Percentiles rank a stretch among this genome's conserved stretches.
Conservation (phyloP, 192 early-diverging fungal species). For the Funneliformis geosporum region DNA sequence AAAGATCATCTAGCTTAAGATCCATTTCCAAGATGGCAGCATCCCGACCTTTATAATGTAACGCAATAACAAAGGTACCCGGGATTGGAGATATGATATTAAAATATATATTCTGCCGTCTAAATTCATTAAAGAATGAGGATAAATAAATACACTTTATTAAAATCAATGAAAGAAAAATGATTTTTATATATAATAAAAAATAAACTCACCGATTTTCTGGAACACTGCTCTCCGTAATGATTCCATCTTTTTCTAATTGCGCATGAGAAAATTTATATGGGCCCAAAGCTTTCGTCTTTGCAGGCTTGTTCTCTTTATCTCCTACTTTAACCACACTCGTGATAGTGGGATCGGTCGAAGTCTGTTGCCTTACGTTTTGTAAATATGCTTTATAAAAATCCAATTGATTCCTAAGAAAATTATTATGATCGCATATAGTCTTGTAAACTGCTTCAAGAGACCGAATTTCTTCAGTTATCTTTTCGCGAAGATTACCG, state of each 20-base stretch:
- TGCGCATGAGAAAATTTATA: conserved; percentile 82
- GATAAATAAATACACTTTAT: conserved; percentile 13
- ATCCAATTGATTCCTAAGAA: conserved; percentile 84
- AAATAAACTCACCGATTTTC: conserved; percentile 68
- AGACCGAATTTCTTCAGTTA: conserved; percentile 75
- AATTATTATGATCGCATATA: conserved; percentile 94
- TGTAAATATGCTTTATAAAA: conserved; percentile 93
- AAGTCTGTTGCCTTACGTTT: conserved; percentile 87
- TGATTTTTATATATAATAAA: background rate
- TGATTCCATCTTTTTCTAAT: conserved; percentile 91
- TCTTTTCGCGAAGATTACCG: conserved; percentile 86
- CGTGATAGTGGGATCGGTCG: conserved; percentile 38
- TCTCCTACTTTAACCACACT: conserved; percentile 66
- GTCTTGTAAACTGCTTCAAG: conserved; percentile 88
- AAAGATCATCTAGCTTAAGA: conserved; percentile 81
- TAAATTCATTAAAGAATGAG: conserved; percentile 17
- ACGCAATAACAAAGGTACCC: conserved; percentile 86
- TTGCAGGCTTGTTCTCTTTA: conserved; percentile 48
- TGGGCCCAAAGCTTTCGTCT: conserved; percentile 63
- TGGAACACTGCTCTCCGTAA: conserved; percentile 87
- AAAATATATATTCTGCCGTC: conserved; percentile 86
- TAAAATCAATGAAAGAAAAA: background rate
- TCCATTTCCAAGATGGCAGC: conserved; percentile 96
- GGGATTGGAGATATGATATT: conserved; percentile 84
- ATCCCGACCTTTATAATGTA: conserved; percentile 90